phyloP scores from a whole-genome alignment of 371 early-diverging fungal genomes.

The Syncephalastrum racemosum region DNA sequence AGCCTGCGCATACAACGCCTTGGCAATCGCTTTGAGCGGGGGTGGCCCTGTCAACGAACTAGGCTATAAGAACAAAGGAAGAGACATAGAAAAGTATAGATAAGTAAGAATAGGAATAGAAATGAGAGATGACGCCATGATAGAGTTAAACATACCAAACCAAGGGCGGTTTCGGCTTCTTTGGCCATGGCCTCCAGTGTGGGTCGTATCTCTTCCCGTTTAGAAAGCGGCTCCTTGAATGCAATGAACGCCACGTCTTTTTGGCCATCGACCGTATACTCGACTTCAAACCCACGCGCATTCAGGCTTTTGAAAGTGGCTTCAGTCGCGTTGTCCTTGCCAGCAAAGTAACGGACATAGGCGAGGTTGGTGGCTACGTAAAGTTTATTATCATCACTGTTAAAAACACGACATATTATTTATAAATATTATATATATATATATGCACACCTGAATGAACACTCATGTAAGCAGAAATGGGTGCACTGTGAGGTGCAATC shows the following conservation, averaged over 20 bases:
- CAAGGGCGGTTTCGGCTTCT: slow-evolving; percentile 47
- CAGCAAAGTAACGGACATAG: slow-evolving; percentile 41
- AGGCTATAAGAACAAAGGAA: slow-evolving; percentile 36
- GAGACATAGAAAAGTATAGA: no score
- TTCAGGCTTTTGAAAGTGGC: slow-evolving; percentile 43
- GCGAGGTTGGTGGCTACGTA: slow-evolving; percentile 41
- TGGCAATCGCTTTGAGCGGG: slow-evolving; percentile 39
- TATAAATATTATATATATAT: neutral
- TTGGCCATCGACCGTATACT: slow-evolving; percentile 18
- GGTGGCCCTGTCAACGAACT: slow-evolving; percentile 42
- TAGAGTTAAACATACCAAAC: slow-evolving; percentile 33
- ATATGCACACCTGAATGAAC: slow-evolving; percentile 36
- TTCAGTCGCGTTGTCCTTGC: slow-evolving; percentile 30
- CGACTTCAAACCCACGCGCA: slow-evolving; percentile 27
- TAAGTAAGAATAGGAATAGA: neutral
- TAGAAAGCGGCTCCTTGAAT: slow-evolving; percentile 34
- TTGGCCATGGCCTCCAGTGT: slow-evolving; percentile 49
- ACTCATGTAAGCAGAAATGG: slow-evolving; percentile 49
- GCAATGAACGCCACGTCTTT: slow-evolving; percentile 21
- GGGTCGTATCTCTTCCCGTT: slow-evolving; percentile 41
- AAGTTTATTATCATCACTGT: neutral
- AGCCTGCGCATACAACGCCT: slow-evolving; percentile 38
- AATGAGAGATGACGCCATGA: neutral
- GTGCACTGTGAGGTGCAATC: slow-evolving; percentile 43
- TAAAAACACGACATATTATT: neutral